phyloP scores from a whole-genome alignment of 768 basidiomycete species.

The Suillus sp. region DNA sequence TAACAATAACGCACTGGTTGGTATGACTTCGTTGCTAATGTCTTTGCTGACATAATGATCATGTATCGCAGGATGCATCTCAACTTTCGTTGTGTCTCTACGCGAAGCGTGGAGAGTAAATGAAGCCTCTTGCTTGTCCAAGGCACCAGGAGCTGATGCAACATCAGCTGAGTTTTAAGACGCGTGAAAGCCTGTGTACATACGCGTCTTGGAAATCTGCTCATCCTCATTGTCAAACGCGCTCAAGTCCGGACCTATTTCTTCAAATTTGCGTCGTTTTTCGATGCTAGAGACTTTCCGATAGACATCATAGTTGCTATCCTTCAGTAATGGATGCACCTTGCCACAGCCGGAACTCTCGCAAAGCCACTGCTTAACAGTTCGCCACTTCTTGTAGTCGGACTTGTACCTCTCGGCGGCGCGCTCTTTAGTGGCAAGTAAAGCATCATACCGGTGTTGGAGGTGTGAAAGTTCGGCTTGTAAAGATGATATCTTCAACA shows the following conservation, averaged over 20 bases:
- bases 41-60: not conserved
- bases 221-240: slow-evolving; percentile 12
- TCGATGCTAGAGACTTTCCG: slow-evolving; percentile 26
- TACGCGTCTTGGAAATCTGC: not conserved
- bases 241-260: slow-evolving; percentile 20
- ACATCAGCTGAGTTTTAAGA: not conserved
- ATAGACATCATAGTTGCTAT: slow-evolving; percentile 31
- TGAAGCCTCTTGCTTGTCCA: not conserved
- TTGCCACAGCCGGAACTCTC: slow-evolving; percentile 35
- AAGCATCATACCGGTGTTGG: slow-evolving; percentile 45
- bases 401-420: slow-evolving; percentile 48
- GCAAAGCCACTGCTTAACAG: slow-evolving; percentile 47
- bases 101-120: not conserved
- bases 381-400: slow-evolving; percentile 57
- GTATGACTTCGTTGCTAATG: not conserved
- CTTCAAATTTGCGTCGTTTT: slow-evolving; percentile 32
- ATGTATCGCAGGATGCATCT: not conserved
- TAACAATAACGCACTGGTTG: not conserved
- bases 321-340: slow-evolving; percentile 28
- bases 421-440: slow-evolving; percentile 45
- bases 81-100: not conserved
- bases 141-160: not conserved
- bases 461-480: slow-evolving; percentile 39
- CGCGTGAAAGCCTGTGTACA: not conserved
- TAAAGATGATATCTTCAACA: slow-evolving; percentile 19